Conservation (phyloP, 2,329 filamentous ascomycete genomes). For the Pseudonectria foliicola region DNA sequence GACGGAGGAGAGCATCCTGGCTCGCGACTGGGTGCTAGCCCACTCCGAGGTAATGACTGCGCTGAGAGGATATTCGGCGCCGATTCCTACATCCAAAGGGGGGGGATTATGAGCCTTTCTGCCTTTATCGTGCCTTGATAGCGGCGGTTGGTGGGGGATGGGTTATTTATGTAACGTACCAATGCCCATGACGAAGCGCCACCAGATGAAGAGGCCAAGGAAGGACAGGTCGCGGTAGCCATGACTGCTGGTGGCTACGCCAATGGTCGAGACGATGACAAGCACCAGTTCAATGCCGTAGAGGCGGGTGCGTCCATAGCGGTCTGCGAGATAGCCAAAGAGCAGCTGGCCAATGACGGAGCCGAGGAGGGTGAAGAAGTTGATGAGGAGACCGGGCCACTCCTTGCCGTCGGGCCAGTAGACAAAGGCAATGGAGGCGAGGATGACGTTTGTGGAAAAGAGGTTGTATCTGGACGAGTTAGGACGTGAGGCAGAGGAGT, state of each 20-base stretch:
- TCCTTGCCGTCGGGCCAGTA: slow-evolving; percentile 41
- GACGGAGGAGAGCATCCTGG: slow-evolving; percentile 60
- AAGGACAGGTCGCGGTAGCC: slow-evolving; percentile 44
- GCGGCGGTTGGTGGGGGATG: slow-evolving; percentile 1
- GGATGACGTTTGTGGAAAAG: slow-evolving; percentile 48
- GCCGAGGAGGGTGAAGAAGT: slow-evolving; percentile 45
- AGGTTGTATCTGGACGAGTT: slow-evolving; percentile 40
- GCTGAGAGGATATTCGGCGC: slow-evolving; percentile 61
- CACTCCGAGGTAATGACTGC: slow-evolving; percentile 64
- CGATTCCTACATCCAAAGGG: slow-evolving; percentile 40
- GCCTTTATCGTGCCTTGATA: not conserved
- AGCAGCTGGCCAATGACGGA: slow-evolving; percentile 45
- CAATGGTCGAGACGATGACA: slow-evolving; percentile 50
- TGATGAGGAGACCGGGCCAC: slow-evolving; percentile 42
- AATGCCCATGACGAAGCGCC: slow-evolving; percentile 48
- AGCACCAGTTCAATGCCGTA: slow-evolving; percentile 51
- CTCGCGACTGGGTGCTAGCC: slow-evolving; percentile 53
- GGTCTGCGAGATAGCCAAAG: slow-evolving; percentile 48
- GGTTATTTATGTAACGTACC: slow-evolving; percentile 29
- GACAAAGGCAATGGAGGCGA: slow-evolving; percentile 45
- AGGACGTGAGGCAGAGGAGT: not conserved
- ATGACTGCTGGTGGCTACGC: slow-evolving; percentile 44
- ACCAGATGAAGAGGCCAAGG: slow-evolving; percentile 44
- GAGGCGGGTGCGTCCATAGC: slow-evolving; percentile 46
- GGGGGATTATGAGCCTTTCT: slow-evolving; percentile 5